A percentile compares a stretch with the other conserved stretches of the same genome.
These are phyloP conservation scores for Angomonas deanei DNA, from an alignment of 208 protist genomes.

Conservation along the genomic window DNA sequence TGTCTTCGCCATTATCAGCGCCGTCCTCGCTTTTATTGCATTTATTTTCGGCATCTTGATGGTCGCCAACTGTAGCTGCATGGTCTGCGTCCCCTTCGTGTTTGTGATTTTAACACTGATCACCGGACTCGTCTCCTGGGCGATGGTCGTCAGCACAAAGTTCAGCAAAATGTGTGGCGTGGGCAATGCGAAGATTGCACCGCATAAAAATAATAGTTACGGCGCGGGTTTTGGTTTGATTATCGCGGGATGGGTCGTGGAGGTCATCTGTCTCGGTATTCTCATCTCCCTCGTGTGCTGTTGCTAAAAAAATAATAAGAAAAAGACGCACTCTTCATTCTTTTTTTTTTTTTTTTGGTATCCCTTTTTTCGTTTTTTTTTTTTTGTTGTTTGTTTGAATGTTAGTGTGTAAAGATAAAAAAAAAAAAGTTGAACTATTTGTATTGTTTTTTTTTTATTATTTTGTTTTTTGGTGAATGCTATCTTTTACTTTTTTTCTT, in stretches of 20 bases:
- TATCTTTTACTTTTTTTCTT: constrained; percentile 1
- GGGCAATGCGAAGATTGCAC: no score
- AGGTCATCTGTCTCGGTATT: neutral
- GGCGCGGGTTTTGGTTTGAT: neutral
- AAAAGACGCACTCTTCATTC: no score
- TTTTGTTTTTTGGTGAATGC: neutral
- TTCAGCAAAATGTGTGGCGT: neutral
- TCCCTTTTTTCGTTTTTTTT: no score
- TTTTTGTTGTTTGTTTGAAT: no score
- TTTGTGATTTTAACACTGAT: neutral
- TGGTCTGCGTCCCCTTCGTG: neutral
- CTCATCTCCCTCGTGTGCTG: neutral
- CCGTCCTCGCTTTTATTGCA: neutral
- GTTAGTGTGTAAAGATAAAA: neutral
- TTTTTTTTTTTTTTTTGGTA: no score
- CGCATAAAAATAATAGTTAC: neutral
- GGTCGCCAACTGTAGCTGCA: neutral
- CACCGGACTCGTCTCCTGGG: neutral
- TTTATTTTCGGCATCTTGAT: neutral
- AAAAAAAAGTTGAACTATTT: neutral
- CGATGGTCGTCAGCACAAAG: neutral
- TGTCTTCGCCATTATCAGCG: neutral
- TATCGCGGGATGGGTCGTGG: neutral
- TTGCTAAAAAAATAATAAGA: neutral
- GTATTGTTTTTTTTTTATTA: neutral